A percentile compares a stretch with the other conserved stretches of the same genome.
Evolutionary conservation across 192 early-diverging fungal species (phyloP).

Genomic region (Coemansia sp.): DNA sequence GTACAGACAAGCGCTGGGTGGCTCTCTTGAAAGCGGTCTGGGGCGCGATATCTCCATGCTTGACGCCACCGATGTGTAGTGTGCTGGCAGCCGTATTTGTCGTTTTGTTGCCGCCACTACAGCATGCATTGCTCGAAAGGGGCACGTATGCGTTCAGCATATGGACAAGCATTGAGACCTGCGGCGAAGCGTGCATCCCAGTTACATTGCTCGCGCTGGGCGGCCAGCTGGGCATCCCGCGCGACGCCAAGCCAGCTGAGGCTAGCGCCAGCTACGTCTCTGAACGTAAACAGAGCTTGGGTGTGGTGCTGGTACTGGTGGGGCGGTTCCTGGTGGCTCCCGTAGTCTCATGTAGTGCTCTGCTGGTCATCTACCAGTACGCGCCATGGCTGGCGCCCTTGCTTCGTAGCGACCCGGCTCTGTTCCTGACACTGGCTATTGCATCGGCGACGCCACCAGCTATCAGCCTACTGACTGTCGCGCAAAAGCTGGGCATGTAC

Average conservation of each 20-base stretch:
- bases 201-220: slow-evolving; percentile 71
- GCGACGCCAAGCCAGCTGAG: neutral
- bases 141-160: slow-evolving; percentile 28
- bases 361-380: slow-evolving; percentile 31
- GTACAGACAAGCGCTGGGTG: neutral
- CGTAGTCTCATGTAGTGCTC: slow-evolving; percentile 18
- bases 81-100: slow-evolving; percentile 22
- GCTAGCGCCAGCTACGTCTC: neutral
- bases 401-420: slow-evolving; percentile 60
- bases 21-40: neutral
- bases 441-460: slow-evolving; percentile 66
- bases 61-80: slow-evolving; percentile 30
- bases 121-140: slow-evolving; percentile 15
- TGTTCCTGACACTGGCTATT: slow-evolving; percentile 62
- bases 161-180: slow-evolving; percentile 59
- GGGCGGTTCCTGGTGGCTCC: slow-evolving; percentile 52
- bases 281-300: slow-evolving; percentile 19
- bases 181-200: slow-evolving; percentile 72
- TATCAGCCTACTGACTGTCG: slow-evolving; percentile 67
- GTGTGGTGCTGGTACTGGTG: slow-evolving; percentile 33
- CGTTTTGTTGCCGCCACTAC: slow-evolving; percentile 22
- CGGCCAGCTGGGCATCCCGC: slow-evolving; percentile 56
- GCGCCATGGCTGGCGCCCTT: slow-evolving; percentile 42
- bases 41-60: slow-evolving; percentile 8
- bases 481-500: slow-evolving; percentile 63